phyloP scores from a whole-genome alignment of 1,139 yeast species.

The Lodderomyces oxycetoniae region DNA sequence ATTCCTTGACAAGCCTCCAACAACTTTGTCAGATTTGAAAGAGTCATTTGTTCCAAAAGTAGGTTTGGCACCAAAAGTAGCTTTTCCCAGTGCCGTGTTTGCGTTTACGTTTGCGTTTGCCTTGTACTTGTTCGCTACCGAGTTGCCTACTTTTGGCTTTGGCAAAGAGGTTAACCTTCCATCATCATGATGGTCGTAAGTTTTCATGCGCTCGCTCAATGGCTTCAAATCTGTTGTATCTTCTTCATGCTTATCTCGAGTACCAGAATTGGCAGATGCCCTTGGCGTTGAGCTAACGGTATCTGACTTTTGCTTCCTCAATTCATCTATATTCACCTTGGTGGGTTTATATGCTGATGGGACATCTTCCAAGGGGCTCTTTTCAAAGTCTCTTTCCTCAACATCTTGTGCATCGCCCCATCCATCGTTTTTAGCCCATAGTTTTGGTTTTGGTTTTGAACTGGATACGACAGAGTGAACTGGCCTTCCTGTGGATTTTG shows the following conservation, averaged over 20 bases:
- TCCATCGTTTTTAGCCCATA: slow-evolving; percentile 42
- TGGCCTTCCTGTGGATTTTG: slow-evolving; percentile 41
- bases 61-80: slow-evolving; percentile 57
- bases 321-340: slow-evolving; percentile 40
- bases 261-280: slow-evolving; percentile 13
- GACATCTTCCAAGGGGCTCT: slow-evolving; percentile 56
- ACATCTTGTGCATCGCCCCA: slow-evolving; percentile 65
- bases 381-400: slow-evolving; percentile 63
- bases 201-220: slow-evolving; percentile 40
- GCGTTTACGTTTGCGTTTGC: slow-evolving; percentile 25
- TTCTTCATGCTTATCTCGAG: slow-evolving; percentile 25
- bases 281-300: slow-evolving; percentile 42
- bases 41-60: slow-evolving; percentile 26
- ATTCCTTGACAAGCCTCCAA: slow-evolving; percentile 64
- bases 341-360: slow-evolving; percentile 73
- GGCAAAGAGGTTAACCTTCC: slow-evolving; percentile 59
- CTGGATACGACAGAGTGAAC: slow-evolving; percentile 18
- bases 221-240: slow-evolving; percentile 32
- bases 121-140: slow-evolving; percentile 49
- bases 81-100: slow-evolving; percentile 20
- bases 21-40: slow-evolving; percentile 38
- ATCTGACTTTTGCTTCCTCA: slow-evolving; percentile 45
- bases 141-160: slow-evolving; percentile 53
- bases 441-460: slow-evolving; percentile 21
- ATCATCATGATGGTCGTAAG: slow-evolving; percentile 26